Conservation (phyloP, 768 basidiomycete species). For the Lyophyllum shimeji region DNA sequence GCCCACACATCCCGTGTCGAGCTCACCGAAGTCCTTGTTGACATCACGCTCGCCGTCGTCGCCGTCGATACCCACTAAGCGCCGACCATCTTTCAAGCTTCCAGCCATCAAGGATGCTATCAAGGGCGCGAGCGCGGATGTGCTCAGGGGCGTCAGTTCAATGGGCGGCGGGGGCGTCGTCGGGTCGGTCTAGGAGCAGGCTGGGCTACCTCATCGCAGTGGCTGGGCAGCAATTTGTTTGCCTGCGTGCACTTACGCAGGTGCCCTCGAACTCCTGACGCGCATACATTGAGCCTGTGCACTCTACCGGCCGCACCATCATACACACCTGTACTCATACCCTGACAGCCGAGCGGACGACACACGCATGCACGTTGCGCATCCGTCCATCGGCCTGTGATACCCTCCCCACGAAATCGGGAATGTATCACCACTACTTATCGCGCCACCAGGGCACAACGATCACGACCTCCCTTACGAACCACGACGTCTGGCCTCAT, state of each 20-base stretch:
- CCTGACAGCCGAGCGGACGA: background rate
- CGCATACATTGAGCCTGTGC: background rate
- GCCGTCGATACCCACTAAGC: slow-evolving; percentile 7
- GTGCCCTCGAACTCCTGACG: background rate
- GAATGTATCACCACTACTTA: slow-evolving; percentile 2
- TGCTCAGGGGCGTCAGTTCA: slow-evolving; percentile 17
- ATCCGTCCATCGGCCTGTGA: background rate
- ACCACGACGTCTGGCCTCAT: background rate
- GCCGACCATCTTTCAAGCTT: slow-evolving; percentile 16
- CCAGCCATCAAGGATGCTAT: slow-evolving; percentile 16
- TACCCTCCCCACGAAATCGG: background rate
- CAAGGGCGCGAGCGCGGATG: slow-evolving; percentile 16
- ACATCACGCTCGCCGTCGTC: background rate
- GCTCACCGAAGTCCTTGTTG: background rate
- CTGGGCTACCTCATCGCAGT: background rate
- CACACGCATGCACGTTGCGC: background rate
- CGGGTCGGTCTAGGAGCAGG: slow-evolving; percentile 2
- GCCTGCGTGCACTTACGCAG: background rate
- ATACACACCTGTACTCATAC: background rate
- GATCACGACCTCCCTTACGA: background rate
- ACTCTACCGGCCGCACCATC: background rate
- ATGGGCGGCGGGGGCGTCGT: slow-evolving; percentile 12
- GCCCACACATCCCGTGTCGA: background rate
- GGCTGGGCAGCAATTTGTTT: background rate
- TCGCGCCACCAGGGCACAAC: background rate